Conservation (phyloP, 257 asterid genomes). For the Buddleja alternifolia region DNA sequence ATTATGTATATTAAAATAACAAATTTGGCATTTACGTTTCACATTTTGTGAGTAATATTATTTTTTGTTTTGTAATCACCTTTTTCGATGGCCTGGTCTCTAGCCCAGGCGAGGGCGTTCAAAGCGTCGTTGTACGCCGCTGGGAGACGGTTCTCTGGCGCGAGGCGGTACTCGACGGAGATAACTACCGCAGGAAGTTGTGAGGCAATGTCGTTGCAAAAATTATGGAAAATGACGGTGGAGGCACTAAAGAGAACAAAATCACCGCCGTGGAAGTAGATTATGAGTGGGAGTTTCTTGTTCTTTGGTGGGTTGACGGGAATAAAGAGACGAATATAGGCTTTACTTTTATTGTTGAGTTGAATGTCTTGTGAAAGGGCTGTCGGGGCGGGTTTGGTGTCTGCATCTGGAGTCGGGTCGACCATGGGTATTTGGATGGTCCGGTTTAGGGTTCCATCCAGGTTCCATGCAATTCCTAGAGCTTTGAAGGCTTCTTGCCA, state of each 20-base stretch:
- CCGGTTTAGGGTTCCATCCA: slow-evolving; percentile 38
- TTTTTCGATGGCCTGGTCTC: slow-evolving; percentile 30
- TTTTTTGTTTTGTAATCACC: too few species aligned
- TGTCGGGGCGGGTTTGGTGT: neutral
- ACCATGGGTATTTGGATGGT: slow-evolving; percentile 35
- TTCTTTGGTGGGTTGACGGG: slow-evolving; percentile 23
- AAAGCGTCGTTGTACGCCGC: slow-evolving; percentile 49
- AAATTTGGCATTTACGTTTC: too few species aligned
- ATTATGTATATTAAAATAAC: too few species aligned
- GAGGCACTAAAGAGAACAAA: slow-evolving; percentile 41
- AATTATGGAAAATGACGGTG: slow-evolving; percentile 48
- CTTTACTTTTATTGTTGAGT: slow-evolving; percentile 16
- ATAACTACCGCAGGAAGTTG: slow-evolving; percentile 36
- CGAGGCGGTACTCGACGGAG: slow-evolving; percentile 49
- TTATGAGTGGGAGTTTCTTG: slow-evolving; percentile 36
- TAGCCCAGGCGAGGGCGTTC: slow-evolving; percentile 36
- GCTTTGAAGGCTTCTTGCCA: slow-evolving; percentile 39
- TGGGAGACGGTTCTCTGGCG: slow-evolving; percentile 52
- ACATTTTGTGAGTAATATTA: too few species aligned
- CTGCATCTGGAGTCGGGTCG: slow-evolving; percentile 20
- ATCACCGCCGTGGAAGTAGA: slow-evolving; percentile 52
- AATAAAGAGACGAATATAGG: slow-evolving; percentile 38
- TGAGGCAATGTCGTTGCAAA: slow-evolving; percentile 39
- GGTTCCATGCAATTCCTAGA: slow-evolving; percentile 41
- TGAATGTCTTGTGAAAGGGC: slow-evolving; percentile 37